Conservation (phyloP, 78 protist genomes). For the Dictyostelium purpureum region DNA sequence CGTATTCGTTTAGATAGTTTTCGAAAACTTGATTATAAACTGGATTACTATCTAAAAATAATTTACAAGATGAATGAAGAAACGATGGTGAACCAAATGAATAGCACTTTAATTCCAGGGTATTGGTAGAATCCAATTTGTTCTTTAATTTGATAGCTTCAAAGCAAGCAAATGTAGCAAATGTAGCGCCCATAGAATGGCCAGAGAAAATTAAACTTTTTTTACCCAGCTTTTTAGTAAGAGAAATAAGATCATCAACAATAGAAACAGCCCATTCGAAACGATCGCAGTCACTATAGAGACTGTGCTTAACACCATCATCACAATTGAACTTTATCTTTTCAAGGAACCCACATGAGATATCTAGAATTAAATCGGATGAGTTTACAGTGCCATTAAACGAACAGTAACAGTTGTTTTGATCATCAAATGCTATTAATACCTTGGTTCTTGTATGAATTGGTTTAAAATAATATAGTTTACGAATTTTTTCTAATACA, state of each 20-base stretch:
- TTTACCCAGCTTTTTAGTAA: neutral
- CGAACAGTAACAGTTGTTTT: constrained; percentile 18
- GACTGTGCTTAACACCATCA: neutral
- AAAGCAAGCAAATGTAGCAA: neutral
- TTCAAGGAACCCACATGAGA: constrained; percentile 56
- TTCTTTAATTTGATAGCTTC: constrained; percentile 7
- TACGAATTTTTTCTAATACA: neutral
- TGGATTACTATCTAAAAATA: neutral
- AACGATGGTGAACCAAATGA: constrained; percentile 57
- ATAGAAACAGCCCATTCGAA: constrained; percentile 18
- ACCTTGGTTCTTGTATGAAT: constrained; percentile 5
- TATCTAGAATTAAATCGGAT: constrained; percentile 22
- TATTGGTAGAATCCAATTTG: too few relatives aligned
- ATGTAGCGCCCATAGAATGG: constrained; percentile 40
- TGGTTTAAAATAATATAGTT: constrained; percentile 32
- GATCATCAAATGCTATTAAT: constrained; percentile 28
- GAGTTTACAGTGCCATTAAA: constrained; percentile 27
- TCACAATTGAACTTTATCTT: neutral
- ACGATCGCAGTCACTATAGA: neutral
- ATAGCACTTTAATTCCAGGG: constrained; percentile 6
- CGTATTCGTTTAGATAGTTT: constrained; percentile 38
- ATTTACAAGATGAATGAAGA: neutral
- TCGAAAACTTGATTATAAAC: constrained; percentile 13
- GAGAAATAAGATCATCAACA: neutral
- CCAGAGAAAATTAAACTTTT: constrained; percentile 33